Evolutionary conservation across 2,329 filamentous ascomycete species (phyloP), one percentile per base, ranked within the genome.

Genomic region (Epichloe sp.): DNA sequence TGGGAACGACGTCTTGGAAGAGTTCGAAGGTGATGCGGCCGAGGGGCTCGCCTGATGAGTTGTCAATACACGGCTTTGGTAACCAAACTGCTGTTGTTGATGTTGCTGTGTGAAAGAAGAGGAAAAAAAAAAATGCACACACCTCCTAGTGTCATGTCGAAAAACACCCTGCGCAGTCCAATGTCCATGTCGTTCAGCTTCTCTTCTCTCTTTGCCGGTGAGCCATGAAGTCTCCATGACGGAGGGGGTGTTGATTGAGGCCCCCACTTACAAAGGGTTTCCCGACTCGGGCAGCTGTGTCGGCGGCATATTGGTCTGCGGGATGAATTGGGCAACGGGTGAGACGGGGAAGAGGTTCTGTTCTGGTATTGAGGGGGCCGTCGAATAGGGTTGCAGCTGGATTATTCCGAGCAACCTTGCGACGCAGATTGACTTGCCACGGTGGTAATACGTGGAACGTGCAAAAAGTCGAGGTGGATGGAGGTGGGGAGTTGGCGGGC

Each of bases 21-120:
- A 98, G 80, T 69, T 96, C 88, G 67, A 95, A 89, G 58, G 86
- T 90, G 62, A 95, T 82, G 52, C 89, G 83, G 56, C 90, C 90
- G 15, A 95, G 78, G 3, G 87, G 83, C 63, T 94, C 87, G 54
- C 89, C 89, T 93, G 35, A 14, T 11, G 26, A 31, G 1, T 4
- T 31, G 26, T 31, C 26, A 31, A 31, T 11, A 31, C 8, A 1
- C 8, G 10, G 26, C 3, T 31, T 31, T 31, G 26, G 0, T 4
- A 31, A 26, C 6, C 8, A 1, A 10, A 10, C 8, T 31, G 26
- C 3, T 26, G 26, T 8, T 10, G 26, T 8, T 26, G 26, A 1
- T 31, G 26, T 31, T 31, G 26, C 1, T 31, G 26, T 31, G 8
- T 31, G 10, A 10, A 10, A 31, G 8, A 10, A 17, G 23, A 21